phyloP scores from a whole-genome alignment of 2,329 filamentous ascomycete species.

The Colletotrichum paranaense region DNA sequence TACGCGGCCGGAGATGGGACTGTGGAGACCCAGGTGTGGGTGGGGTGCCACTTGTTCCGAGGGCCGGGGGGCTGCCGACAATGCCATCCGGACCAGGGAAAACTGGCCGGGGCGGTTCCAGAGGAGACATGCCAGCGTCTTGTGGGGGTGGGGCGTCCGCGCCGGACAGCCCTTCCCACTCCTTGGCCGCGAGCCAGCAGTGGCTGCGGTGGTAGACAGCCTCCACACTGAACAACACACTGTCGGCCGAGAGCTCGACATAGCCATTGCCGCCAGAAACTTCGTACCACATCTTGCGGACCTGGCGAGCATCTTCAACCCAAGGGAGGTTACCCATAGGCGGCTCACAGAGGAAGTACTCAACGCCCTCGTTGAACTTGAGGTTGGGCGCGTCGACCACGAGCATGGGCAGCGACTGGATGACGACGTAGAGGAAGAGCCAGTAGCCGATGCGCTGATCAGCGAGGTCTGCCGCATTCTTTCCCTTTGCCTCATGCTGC shows the following conservation, averaged over 20 bases:
- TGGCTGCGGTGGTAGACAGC: conserved; percentile 69
- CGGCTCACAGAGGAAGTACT: conserved; percentile 85
- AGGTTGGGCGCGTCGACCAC: conserved; percentile 80
- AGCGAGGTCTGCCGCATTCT: conserved; percentile 72
- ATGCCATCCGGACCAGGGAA: conserved; percentile 46
- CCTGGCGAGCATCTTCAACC: conserved; percentile 72
- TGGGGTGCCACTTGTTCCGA: conserved; percentile 38
- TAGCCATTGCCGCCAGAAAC: conserved; percentile 71
- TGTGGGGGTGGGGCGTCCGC: conserved; percentile 40
- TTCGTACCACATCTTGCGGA: conserved; percentile 79
- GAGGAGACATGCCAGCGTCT: conserved; percentile 50
- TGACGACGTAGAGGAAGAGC: conserved; percentile 83
- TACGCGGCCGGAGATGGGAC: conserved; percentile 50
- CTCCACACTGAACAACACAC: conserved; percentile 71
- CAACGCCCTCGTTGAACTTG: conserved; percentile 75
- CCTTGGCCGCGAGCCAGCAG: conserved; percentile 65
- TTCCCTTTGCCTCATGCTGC: conserved; percentile 72
- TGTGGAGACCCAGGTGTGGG: conserved; percentile 45
- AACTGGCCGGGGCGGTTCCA: conserved; percentile 51
- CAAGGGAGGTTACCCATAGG: conserved; percentile 80
- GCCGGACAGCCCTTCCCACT: conserved; percentile 56
- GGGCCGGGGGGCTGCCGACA: conserved; percentile 37
- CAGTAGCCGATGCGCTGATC: conserved; percentile 82
- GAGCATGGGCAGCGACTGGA: conserved; percentile 82
- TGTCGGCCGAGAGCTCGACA: conserved; percentile 69